A percentile compares a stretch with the other conserved stretches of the same genome.
These are phyloP conservation scores for Penicillium decumbens DNA, from an alignment of 2,329 filamentous ascomycete species.

Conservation along the genomic window DNA sequence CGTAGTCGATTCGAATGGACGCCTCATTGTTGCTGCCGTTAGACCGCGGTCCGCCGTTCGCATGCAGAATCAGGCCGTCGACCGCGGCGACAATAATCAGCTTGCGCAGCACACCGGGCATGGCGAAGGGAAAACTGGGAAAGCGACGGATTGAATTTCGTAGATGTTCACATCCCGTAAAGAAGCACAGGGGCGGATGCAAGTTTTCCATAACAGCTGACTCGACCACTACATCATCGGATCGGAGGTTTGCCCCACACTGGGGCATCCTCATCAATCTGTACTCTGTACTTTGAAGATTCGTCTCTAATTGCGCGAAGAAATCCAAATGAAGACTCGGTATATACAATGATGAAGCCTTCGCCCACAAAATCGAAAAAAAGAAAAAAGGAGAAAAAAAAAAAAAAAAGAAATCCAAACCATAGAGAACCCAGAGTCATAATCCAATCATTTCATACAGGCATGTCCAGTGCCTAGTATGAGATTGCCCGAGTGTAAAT, in stretches of 20 bases:
- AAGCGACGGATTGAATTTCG: background rate
- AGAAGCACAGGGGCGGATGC: conserved; percentile 9
- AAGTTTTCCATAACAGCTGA: conserved; percentile 21
- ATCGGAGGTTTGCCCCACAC: conserved; percentile 14
- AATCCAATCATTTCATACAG: conserved; percentile 28
- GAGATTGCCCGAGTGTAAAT: conserved; percentile 17
- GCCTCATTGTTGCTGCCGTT: conserved; percentile 48
- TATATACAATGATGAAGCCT: conserved; percentile 24
- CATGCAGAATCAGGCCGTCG: conserved; percentile 78
- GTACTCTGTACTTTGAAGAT: background rate
- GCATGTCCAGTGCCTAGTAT: conserved; percentile 24
- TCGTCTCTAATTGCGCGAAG: background rate
- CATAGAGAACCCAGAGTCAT: conserved; percentile 25
- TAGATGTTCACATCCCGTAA: background rate
- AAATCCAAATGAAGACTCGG: conserved; percentile 10
- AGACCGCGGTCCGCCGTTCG: conserved; percentile 49
- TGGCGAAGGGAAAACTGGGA: conserved; percentile 33
- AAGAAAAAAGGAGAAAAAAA: conserved; percentile 15
- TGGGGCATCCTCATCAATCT: background rate
- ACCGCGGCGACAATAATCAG: conserved; percentile 73
- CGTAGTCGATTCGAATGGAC: conserved; percentile 67
- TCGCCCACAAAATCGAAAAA: conserved; percentile 13
- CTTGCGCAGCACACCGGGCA: conserved; percentile 76
- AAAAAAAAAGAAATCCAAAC: conserved; percentile 12
- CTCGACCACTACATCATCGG: conserved; percentile 25